Evolutionary conservation across 345 rosid genomes (phyloP), one percentile per base, ranked within the genome.

Genomic region (Gossypium rotundifolium): DNA sequence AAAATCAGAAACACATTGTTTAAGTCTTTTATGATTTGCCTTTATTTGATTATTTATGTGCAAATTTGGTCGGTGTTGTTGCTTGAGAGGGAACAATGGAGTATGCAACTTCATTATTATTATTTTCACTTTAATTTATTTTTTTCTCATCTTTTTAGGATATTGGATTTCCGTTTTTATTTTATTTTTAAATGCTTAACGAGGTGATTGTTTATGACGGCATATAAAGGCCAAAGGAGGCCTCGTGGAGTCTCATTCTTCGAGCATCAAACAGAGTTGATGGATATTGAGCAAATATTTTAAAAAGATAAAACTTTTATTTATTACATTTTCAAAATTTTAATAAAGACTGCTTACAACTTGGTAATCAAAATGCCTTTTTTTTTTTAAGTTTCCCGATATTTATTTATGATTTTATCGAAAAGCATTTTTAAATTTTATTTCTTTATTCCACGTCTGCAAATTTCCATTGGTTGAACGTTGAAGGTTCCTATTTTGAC

Each of bases 161-260:
- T 27, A 65, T 42, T 68, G 20, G 17, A 14, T 57, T 23, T 16
- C 29, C 48, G 29, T 12, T 46, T 64, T 33, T 7, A 67, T 45
- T 13, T 9, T 40, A 65, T 60, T 55, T 51, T 12, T 13, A 42
- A 18, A 16, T 16, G 48, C n/a, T 8, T 10, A 67, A 55, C 54
- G 73, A 8, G 83, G 74, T 42, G 14, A 22, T 33, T 38, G 76
- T 68, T 52, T 83, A 76, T 79, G 91, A 82, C 81, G 93, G 83
- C 84, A 74, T 79, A 80, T 54, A 70, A 58, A 75, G 11, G 54
- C 22, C 11, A 53, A 53, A 53, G 58, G 11, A 55, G 27, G 76
- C 79, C 82, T 83, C 93, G 97, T 90, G 96, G 85, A 77, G 79
- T 88, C 88, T 91, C 85, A 91, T 79, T 73, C 25, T 75, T 77